Evolutionary conservation across 257 asterid species (phyloP), one percentile per base, ranked within the genome.

Genomic region (Eustoma russellianum): DNA sequence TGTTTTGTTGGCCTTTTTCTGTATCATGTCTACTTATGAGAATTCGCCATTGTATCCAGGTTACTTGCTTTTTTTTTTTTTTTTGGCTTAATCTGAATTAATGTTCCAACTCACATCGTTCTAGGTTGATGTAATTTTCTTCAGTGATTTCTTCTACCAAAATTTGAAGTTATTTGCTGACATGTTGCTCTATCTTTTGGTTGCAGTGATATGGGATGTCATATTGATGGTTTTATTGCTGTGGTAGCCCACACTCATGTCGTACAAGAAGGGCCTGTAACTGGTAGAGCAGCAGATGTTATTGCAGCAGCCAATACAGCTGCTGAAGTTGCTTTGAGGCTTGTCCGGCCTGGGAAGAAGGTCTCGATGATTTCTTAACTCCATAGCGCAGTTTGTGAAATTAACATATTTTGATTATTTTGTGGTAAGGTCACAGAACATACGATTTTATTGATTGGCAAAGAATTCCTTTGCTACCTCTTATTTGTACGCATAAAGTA

Each of bases 161-260:
- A 38, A 38, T 3, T 11, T 38, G 11, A 38, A 38, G 9, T 38
- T 24, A 2, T 38, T 16, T 33, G 3, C 16, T 33, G 45, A 30
- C 9, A 33, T 33, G 43, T 56, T 24, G n/a, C 14, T 14, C 17
- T 6, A 61, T 33, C 57, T 51, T 53, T 55, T 50, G 19, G 53
- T 34, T 79, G 68, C 88, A 90, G 98, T 63, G 98, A 90, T 72
- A 74, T 86, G 91, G 98, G 98, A 52, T 90, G 96, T 72, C 98
- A 90, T 70, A 86, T 90, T 45, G 98, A 90, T 83, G 98, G 98
- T 3, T 90, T 86, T 69, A 90, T 90, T 55, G 86, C 96, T 44
- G 93, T 86, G 16, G 91, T 83, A 71, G 98, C 85, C 5, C 98
- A 90, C 58, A 86, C 94, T 47, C 96, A 86, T 70, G 83, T 83